Conservation (phyloP, 495 filamentous ascomycete species). For the Glutinoglossum americanum region DNA sequence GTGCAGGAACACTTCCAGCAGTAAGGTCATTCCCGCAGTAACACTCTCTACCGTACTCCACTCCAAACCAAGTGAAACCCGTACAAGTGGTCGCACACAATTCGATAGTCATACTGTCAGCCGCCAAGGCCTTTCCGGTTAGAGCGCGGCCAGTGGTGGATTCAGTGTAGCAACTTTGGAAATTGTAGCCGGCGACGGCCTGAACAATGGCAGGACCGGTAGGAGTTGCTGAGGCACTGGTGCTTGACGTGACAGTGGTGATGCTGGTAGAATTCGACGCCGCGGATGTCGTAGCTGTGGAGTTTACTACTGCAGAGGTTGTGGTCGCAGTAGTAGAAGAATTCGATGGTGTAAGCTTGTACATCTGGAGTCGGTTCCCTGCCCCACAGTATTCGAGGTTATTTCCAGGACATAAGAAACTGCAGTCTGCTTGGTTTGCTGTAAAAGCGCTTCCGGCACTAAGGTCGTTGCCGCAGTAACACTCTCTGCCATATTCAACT, state of each 20-base stretch:
- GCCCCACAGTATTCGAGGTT: neutral
- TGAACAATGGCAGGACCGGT: conserved; percentile 1
- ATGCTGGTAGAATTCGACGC: neutral
- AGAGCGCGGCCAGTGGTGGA: neutral
- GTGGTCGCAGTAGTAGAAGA: conserved; percentile 1
- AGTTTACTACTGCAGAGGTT: no score
- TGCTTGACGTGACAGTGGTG: neutral
- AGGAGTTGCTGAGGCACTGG: neutral
- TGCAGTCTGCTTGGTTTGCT: neutral
- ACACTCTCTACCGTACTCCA: neutral
- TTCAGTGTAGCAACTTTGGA: neutral
- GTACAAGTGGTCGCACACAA: neutral
- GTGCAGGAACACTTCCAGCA: neutral
- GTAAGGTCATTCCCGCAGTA: neutral
- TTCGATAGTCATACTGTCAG: neutral
- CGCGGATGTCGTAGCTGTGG: no score
- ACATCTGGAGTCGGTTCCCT: conserved; percentile 21
- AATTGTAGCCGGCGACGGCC: neutral
- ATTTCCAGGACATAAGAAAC: neutral
- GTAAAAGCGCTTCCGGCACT: neutral
- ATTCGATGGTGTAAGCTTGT: conserved; percentile 16
- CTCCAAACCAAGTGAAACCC: neutral
- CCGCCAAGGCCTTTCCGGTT: neutral
- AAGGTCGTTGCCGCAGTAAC: neutral
- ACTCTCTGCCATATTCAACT: conserved; percentile 1